These are phyloP conservation scores for Podaxis pistillaris DNA, from an alignment of 768 basidiomycete species.

Conservation along the genomic window DNA sequence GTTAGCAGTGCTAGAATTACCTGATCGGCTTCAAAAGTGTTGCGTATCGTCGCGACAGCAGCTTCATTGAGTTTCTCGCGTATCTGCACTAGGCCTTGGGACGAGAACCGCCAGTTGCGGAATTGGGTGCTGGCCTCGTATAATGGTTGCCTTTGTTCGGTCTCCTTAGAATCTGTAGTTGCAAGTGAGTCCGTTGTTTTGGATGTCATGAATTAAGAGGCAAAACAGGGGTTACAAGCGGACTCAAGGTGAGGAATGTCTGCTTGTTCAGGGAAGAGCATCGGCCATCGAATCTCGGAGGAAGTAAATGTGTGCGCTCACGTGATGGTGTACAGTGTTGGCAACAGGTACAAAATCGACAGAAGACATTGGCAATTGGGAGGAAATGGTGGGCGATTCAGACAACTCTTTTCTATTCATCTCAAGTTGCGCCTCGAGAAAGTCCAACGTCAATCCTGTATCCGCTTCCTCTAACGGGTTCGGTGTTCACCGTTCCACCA, in stretches of 20 bases:
- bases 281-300: neutral
- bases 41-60: conserved; percentile 74
- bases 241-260: neutral
- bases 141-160: conserved; percentile 24
- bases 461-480: neutral
- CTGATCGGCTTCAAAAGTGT: conserved; percentile 77
- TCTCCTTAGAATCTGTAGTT: neutral
- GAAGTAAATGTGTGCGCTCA: neutral
- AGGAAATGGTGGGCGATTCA: neutral
- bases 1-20: conserved; percentile 37
- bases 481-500: neutral
- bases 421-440: neutral
- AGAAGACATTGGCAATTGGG: neutral
- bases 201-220: neutral
- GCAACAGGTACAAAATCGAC: neutral
- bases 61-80: conserved; percentile 69
- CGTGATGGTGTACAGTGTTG: neutral
- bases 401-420: neutral
- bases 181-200: neutral
- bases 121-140: conserved; percentile 83
- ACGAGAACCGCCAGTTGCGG: conserved; percentile 87
- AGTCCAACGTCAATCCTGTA: no score
- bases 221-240: neutral
- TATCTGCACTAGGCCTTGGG: conserved; percentile 55
- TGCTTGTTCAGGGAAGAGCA: neutral